Conservation (phyloP, 345 rosid genomes). For the Acer yangbiense region DNA sequence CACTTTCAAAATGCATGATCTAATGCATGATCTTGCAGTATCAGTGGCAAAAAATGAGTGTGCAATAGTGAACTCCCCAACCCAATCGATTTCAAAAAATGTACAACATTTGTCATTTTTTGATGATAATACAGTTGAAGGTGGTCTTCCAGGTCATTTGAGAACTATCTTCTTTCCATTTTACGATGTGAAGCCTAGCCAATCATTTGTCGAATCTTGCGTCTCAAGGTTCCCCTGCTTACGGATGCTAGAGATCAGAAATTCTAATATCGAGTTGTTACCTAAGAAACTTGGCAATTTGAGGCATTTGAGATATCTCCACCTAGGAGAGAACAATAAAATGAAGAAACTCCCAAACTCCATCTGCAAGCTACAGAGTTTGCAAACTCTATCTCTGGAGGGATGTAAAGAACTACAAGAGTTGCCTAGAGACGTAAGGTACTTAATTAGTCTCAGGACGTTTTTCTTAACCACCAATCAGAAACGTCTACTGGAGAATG, state of each 20-base stretch:
- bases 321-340: fast-evolving
- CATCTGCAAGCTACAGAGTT: slow-evolving; percentile 13
- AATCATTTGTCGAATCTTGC: neutral
- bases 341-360: slow-evolving; percentile 21
- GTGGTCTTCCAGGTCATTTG: slow-evolving; percentile 11
- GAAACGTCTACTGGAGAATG: neutral
- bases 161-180: slow-evolving; percentile 14
- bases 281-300: slow-evolving; percentile 20
- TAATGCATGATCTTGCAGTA: slow-evolving; percentile 31
- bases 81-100: fast-evolving
- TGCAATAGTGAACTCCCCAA: fast-evolving
- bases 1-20: slow-evolving; percentile 13
- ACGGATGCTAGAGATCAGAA: slow-evolving; percentile 14
- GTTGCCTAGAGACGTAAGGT: slow-evolving; percentile 17
- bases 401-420: neutral
- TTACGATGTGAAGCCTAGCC: neutral
- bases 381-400: neutral
- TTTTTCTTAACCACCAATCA: neutral
- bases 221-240: slow-evolving; percentile 13
- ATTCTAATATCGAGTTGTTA: neutral
- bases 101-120: slow-evolving; percentile 14
- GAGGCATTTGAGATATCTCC: slow-evolving; percentile 29
- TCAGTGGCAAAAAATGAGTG: neutral
- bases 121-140: neutral
- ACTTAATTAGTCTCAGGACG: slow-evolving; percentile 12